phyloP scores from a whole-genome alignment of 352 stramenopile genomes.

The Phytophthora ohioensis region DNA sequence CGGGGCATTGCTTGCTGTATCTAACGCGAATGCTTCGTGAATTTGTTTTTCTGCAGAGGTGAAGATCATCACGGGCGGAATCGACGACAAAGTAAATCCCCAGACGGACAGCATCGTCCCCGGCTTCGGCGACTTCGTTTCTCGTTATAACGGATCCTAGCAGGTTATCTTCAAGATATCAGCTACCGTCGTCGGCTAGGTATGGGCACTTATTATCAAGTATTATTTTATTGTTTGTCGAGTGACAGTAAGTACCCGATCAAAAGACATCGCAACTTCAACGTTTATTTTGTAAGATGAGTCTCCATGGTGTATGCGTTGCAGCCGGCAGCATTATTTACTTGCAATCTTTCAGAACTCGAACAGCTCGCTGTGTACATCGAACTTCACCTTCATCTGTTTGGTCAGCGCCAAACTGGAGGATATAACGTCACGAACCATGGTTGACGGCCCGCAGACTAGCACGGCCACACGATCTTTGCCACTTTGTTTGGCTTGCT shows the following conservation, averaged over 20 bases:
- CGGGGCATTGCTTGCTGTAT: background rate
- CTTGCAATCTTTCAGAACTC: constrained; percentile 21
- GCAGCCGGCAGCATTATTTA: background rate
- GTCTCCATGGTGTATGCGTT: too few relatives aligned
- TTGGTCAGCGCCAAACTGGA: constrained; percentile 13
- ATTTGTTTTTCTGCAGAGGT: constrained; percentile 31
- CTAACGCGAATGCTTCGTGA: background rate
- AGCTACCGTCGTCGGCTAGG: background rate
- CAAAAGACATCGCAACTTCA: too few relatives aligned
- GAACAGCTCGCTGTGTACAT: constrained; percentile 45
- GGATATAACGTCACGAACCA: constrained; percentile 34
- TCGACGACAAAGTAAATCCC: constrained; percentile 41
- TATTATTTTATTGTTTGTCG: too few relatives aligned
- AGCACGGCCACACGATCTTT: constrained; percentile 42
- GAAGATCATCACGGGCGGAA: constrained; percentile 47
- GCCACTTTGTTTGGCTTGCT: constrained; percentile 26
- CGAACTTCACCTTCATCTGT: constrained; percentile 37
- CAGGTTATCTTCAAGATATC: background rate
- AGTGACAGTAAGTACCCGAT: too few relatives aligned
- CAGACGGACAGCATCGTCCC: constrained; percentile 36
- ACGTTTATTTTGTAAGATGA: too few relatives aligned
- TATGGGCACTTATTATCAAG: too few relatives aligned
- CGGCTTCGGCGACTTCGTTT: constrained; percentile 56
- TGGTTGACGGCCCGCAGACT: constrained; percentile 43
- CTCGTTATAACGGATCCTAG: constrained; percentile 47